Evolutionary conservation across 2,329 filamentous ascomycete species (phyloP), one percentile per base, ranked within the genome.

Genomic region (Pyrenophora seminiperda): DNA sequence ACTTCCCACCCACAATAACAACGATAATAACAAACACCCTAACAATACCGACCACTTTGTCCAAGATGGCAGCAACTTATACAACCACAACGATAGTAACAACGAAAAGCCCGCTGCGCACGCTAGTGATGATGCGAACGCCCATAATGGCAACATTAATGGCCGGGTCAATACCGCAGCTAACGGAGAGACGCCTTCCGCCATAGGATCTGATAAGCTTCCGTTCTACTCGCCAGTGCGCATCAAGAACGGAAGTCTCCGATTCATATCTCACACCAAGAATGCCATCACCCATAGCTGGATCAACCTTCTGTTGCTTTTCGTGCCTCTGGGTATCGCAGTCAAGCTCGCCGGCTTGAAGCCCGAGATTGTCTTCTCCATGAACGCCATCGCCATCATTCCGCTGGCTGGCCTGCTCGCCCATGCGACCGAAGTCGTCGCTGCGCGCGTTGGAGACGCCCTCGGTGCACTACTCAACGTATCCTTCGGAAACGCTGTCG

Each of bases 311-410:
- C 77, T 93, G 59, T 77, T 93, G 56, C 74, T 92, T 46, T 91
- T 91, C 66, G 89, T 93, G 22, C 90, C 89, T 6, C 79, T 89
- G 44, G 90, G 89, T 62, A 92, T 94, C 63, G 80, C 80, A 51
- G 79, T 85, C 48, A 79, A 87, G 47, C 66, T 72, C 9, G 71
- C 73, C 11, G 56, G 65, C 20, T 55, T 79, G 39, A 73, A 67
- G 39, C 63, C 76, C 5, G 66, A 73, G 14, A 72, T 79, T 48
- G 71, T 80, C 61, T 81, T 81, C 65, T 73, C 77, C 43, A 75
- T 81, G 73, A 81, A 81, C 56, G 77, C 77, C 39, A 69, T 80
- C 22, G 78, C 78, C 51, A 79, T 81, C 53, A 75, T 81, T 38
- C 78, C 78, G 13, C 66, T 81, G 24, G 78, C 78, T 42, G 77